A percentile compares a stretch with the other conserved stretches of the same genome.
Evolutionary conservation across 495 filamentous ascomycete species (phyloP).

Genomic region (Penicillium crystallinum): DNA sequence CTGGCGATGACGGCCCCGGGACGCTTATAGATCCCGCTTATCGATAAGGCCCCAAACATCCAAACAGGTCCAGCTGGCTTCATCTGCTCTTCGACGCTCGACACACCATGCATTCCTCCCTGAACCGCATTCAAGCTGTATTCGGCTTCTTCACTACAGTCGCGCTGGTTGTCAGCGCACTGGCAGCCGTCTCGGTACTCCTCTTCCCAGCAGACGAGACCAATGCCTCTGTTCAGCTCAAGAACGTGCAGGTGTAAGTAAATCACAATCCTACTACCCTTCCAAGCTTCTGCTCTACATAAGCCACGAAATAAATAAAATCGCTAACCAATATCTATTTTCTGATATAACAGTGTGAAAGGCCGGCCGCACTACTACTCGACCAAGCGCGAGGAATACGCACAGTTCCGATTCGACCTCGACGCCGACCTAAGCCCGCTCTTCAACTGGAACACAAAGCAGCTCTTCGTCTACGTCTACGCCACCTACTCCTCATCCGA

Average conservation of each 20-base stretch:
- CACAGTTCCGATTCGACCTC: slow-evolving; percentile 86
- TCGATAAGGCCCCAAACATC: slow-evolving; percentile 14
- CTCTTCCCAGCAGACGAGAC: slow-evolving; percentile 61
- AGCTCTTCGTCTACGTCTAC: slow-evolving; percentile 91
- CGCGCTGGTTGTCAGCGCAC: slow-evolving; percentile 68
- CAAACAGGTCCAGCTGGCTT: slow-evolving; percentile 37
- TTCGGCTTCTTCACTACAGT: slow-evolving; percentile 99
- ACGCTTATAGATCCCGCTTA: slow-evolving; percentile 13
- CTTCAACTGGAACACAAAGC: slow-evolving; percentile 99
- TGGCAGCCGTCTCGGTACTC: slow-evolving; percentile 75
- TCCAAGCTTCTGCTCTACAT: too few relatives aligned
- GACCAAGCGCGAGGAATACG: slow-evolving; percentile 87
- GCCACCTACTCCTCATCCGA: slow-evolving; percentile 69
- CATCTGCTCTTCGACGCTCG: slow-evolving; percentile 14
- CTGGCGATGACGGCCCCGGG: neutral
- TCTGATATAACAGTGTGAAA: slow-evolving; percentile 54
- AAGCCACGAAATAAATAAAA: neutral
- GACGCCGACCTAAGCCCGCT: slow-evolving; percentile 82
- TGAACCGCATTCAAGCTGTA: slow-evolving; percentile 81
- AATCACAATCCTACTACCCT: neutral
- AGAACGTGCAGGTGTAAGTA: slow-evolving; percentile 82
- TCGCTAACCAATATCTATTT: neutral
- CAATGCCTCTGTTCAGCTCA: slow-evolving; percentile 57
- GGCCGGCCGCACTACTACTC: slow-evolving; percentile 94
- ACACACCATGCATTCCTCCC: slow-evolving; percentile 73